Evolutionary conservation across 768 basidiomycete species (phyloP), one percentile per base, ranked within the genome.

Genomic region (Peribolospora baueri): DNA sequence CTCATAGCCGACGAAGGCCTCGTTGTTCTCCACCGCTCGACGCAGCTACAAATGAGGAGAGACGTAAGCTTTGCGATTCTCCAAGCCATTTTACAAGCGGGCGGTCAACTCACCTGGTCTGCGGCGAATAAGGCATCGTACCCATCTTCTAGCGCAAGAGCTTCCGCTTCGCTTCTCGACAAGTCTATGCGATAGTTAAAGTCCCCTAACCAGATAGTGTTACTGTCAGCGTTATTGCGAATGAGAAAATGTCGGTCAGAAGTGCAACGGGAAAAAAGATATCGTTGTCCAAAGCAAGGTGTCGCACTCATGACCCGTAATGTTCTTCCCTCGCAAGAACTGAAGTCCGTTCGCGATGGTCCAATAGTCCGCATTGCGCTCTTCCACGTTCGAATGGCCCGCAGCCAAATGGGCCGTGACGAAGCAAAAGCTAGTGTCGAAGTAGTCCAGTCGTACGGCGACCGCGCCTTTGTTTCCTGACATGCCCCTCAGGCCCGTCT

Each of bases 381-480:
- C 93, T 42, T 81, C 80, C 3, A 86, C 72, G 62, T 91, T 91
- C 5, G 75, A 64, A 63, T 93, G 88, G 5, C 93, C 93, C n/a
- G 93, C 90, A 11, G 93, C 90, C 46, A 97, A 74, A 67, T 97
- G 93, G 3, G 85, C 86, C 7, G 91, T 95, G 58, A 98, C 66
- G 69, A 97, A 90, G 69, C 93, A 98, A 62, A 95, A 81, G 55
- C 76, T 82, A 7, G 90, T 84, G 64, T 90, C 87, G 60, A 83
- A 74, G 62, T 84, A 85, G 39, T 97, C 84, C 52, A 98, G 71
- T 9, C 93, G 80, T 59, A 98, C 85, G 5, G 81, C 88, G 9
- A 91, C 84, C 2, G 87, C 93, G 14, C 93, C 93, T 70, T 98
- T 91, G 70, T 91, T 91, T 39, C 88, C 93, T 0, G 87, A 87